Evolutionary conservation across 305 asterid genomes (phyloP), one percentile per base, ranked within the genome.

Genomic region (Fraxinus greggii): DNA sequence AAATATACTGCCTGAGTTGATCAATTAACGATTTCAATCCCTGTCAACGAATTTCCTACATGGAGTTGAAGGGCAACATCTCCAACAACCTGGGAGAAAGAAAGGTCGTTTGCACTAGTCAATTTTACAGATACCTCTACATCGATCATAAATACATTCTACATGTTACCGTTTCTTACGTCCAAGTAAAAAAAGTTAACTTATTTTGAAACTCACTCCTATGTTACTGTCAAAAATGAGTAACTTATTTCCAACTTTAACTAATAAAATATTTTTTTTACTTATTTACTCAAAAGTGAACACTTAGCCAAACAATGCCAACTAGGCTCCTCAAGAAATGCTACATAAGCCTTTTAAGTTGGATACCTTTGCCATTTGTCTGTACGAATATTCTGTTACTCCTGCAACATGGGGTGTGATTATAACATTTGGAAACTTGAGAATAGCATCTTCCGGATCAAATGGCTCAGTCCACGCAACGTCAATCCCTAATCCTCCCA

Each of bases 381-480:
- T 91, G 23, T 89, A 94, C 31, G 99, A 90, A 63, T 35, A 61
- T 81, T 94, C 93, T 23, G 99, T 93, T 33, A 92, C 95, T 72
- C 98, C 99, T 61, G 94, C 99, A 87, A 96, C 94, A 83, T 94
- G 99, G 45, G 98, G 98, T 28, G 99, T 96, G 83, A 92, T 83
- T 31, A 94, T 88, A 79, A 96, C 97, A 83, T 94, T 94, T 3
- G 97, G 94, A 81, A 94, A 91, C 84, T 88, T 89, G 21, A 96
- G 84, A 79, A 96, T 84, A 32, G 91, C 89, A 84, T 96, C 95
- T 76, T 94, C 90, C 0, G 98, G 99, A 87, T 96, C 97, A 85
- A 96, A 92, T 70, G 99, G 99, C 82, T 96, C 99, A 17, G 89
- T 86, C 99, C 99, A 96, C 8, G 98, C 94, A 80, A 96, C 99